Percentiles rank a stretch among this genome's conserved stretches.
These are phyloP conservation scores for Citeromyces nyonsensis DNA, from an alignment of 805 yeast genomes.

Conservation along the genomic window DNA sequence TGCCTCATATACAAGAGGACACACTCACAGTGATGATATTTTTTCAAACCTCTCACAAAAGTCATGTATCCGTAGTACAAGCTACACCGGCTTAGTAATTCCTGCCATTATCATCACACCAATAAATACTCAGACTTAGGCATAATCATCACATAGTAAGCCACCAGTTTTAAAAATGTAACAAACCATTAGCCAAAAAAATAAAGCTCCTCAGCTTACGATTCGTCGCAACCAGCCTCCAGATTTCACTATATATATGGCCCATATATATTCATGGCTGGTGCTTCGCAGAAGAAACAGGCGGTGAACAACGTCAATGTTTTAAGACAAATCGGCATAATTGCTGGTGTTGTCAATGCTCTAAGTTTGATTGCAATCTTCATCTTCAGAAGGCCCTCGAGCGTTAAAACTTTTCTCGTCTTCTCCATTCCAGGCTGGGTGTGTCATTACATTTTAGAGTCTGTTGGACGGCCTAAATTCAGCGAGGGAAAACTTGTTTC, in stretches of 20 bases:
- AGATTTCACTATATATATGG: background rate
- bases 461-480: constrained; percentile 43
- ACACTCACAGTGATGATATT: no score
- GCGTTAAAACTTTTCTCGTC: constrained; percentile 25
- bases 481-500: constrained; percentile 16
- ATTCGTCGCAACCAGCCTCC: no score
- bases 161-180: no score
- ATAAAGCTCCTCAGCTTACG: no score
- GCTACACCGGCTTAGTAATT: no score
- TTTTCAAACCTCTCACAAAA: no score
- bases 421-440: constrained; percentile 24
- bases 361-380: constrained; percentile 18
- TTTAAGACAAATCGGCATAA: constrained; percentile 14
- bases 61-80: no score
- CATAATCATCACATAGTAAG: no score
- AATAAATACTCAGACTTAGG: no score
- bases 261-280: constrained; percentile 14
- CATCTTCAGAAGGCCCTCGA: constrained; percentile 26
- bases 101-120: no score
- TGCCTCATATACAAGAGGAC: no score
- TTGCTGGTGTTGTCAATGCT: constrained; percentile 21
- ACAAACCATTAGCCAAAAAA: no score
- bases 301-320: constrained; percentile 14
- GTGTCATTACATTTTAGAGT: constrained; percentile 38
- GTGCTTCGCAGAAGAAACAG: constrained; percentile 20